These are phyloP conservation scores for Populus tremula DNA, from an alignment of 345 rosid genomes.

Conservation along the genomic window DNA sequence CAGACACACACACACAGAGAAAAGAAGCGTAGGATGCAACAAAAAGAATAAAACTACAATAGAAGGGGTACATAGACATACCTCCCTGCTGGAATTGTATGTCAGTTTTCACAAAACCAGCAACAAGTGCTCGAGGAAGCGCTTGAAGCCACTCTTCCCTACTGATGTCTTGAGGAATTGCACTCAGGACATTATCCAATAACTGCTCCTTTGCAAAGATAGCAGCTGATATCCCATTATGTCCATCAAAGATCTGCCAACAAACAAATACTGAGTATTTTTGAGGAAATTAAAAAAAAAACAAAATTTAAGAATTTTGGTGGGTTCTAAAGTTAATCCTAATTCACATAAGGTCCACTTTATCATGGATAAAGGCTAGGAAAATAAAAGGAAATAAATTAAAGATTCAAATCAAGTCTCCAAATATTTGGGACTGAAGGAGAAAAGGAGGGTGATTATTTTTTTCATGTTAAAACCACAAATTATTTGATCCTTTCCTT, in stretches of 20 bases:
- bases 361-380: neutral
- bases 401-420: neutral
- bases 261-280: neutral
- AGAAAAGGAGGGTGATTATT: neutral
- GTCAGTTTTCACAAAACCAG: conserved; percentile 98
- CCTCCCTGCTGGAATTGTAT: conserved; percentile 97
- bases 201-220: conserved; percentile 83
- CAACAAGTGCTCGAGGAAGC: conserved; percentile 93
- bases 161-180: conserved; percentile 65
- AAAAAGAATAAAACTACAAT: neutral
- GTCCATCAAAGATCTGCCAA: conserved; percentile 89
- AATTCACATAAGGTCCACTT: neutral
- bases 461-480: neutral
- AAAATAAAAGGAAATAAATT: neutral
- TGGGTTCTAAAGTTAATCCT: neutral
- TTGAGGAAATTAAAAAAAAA: conserved; percentile 3
- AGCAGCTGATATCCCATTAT: conserved; percentile 98
- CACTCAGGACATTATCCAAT: conserved; percentile 81
- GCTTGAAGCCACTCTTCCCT: conserved; percentile 99
- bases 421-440: neutral
- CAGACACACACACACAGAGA: neutral
- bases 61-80: conserved; percentile 19
- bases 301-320: conserved; percentile 15
- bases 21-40: neutral
- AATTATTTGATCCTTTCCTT: neutral